Evolutionary conservation across 139 green algal genomes (phyloP).

Genomic region (Tetraselmis striata): DNA sequence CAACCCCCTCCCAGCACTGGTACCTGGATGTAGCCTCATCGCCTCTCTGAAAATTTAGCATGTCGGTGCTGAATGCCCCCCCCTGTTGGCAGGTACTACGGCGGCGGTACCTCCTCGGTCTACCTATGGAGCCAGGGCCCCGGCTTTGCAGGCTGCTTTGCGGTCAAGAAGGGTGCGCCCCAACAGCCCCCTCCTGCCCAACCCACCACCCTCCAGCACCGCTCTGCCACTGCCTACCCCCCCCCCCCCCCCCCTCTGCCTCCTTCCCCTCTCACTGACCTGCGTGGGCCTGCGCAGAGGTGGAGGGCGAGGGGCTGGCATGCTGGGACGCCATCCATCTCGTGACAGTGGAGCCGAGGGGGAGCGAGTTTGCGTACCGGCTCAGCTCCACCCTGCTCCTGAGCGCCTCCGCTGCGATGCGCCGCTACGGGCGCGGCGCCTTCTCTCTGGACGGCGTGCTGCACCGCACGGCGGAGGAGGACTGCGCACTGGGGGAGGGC

Average conservation of each 20-base stretch:
- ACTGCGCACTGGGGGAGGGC: neutral
- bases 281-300: neutral
- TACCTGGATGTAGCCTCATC: too few species aligned
- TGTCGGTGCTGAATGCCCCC: too few species aligned
- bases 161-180: constrained; percentile 5
- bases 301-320: neutral
- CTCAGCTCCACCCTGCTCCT: constrained; percentile 6
- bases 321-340: constrained; percentile 9
- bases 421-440: neutral
- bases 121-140: constrained; percentile 1
- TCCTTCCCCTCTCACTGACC: too few species aligned
- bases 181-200: too few species aligned
- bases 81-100: constrained; percentile 14
- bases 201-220: too few species aligned
- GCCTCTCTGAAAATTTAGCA: too few species aligned
- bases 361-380: constrained; percentile 3
- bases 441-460: neutral
- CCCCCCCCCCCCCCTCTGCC: too few species aligned
- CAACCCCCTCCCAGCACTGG: too few species aligned
- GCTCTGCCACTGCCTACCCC: too few species aligned
- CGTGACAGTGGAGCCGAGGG: neutral
- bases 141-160: constrained; percentile 2
- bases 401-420: neutral
- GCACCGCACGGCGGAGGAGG: neutral
- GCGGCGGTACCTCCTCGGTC: constrained; percentile 3